These are phyloP conservation scores for Helotiales sp. DNA, from an alignment of 2,329 filamentous ascomycete species.

Conservation along the genomic window DNA sequence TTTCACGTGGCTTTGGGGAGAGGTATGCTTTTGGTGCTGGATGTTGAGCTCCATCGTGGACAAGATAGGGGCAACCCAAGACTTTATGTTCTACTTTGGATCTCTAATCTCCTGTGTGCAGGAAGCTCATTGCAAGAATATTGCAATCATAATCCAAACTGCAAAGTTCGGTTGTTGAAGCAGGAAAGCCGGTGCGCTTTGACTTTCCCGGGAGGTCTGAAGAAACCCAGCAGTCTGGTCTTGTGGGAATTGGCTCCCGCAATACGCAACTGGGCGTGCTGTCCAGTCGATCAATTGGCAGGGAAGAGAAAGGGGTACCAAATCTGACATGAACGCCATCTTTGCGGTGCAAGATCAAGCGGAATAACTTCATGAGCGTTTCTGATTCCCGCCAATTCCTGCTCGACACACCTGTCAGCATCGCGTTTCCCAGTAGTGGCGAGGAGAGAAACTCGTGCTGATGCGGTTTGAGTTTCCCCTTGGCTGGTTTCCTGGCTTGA, in stretches of 20 bases:
- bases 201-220: background rate
- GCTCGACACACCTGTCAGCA: background rate
- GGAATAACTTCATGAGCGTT: background rate
- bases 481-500: background rate
- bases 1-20: background rate
- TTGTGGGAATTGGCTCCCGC: constrained; percentile 9
- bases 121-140: background rate
- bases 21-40: background rate
- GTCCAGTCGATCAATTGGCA: constrained; percentile 10
- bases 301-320: background rate
- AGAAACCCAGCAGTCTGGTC: constrained; percentile 7
- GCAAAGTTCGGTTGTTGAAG: constrained; percentile 6
- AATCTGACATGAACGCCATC: background rate
- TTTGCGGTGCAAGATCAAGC: constrained; percentile 2
- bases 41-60: background rate
- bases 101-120: background rate
- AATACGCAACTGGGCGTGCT: background rate
- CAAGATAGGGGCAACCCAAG: background rate
- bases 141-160: constrained; percentile 3
- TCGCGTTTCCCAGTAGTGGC: constrained; percentile 1
- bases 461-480: background rate
- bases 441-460: background rate
- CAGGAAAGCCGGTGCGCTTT: constrained; percentile 2
- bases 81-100: background rate
- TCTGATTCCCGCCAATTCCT: background rate